Percentiles rank a stretch among this genome's conserved stretches.
Conservation (phyloP, 1,284 basidiomycete species). For the Entoloma clypeatum region DNA sequence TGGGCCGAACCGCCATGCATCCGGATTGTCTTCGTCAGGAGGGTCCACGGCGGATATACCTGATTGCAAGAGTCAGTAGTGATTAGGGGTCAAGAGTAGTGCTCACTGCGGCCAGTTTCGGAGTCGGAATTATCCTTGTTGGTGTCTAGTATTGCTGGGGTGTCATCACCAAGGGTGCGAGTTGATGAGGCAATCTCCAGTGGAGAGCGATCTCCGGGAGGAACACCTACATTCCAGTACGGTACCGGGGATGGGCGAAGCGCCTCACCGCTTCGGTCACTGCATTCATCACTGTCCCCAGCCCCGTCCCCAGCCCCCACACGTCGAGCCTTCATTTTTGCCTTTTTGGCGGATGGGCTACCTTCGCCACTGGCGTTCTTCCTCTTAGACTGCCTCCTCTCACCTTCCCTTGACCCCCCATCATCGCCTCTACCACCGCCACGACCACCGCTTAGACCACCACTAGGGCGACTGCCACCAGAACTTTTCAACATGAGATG, state of each 20-base stretch:
- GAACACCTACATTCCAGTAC: conserved; percentile 8
- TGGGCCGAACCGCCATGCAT: too few relatives aligned
- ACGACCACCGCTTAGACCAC: conserved; percentile 1
- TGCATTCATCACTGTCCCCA: conserved; percentile 11
- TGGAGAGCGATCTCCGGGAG: conserved; percentile 7
- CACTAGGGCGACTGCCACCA: conserved; percentile 1
- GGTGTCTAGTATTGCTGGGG: conserved; percentile 8
- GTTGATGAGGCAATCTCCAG: conserved; percentile 8
- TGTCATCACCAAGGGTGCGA: conserved; percentile 4
- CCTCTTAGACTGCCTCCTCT: conserved; percentile 7
- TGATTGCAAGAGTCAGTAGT: conserved; percentile 8
- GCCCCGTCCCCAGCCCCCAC: conserved; percentile 8
- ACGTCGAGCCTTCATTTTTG: conserved; percentile 11
- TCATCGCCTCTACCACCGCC: conserved; percentile 9
- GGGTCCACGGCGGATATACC: conserved; percentile 5
- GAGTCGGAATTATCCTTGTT: conserved; percentile 6
- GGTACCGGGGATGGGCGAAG: conserved; percentile 8
- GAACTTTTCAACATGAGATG: background rate
- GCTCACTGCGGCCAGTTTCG: conserved; percentile 11
- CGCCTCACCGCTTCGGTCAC: conserved; percentile 11
- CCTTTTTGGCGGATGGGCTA: conserved; percentile 10
- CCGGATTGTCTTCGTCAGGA: conserved; percentile 6
- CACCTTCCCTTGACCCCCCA: conserved; percentile 9
- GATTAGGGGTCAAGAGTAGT: conserved; percentile 3
- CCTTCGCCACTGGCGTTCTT: conserved; percentile 6